phyloP scores from a whole-genome alignment of 2,329 filamentous ascomycete species.

The Arthroderma sp. region DNA sequence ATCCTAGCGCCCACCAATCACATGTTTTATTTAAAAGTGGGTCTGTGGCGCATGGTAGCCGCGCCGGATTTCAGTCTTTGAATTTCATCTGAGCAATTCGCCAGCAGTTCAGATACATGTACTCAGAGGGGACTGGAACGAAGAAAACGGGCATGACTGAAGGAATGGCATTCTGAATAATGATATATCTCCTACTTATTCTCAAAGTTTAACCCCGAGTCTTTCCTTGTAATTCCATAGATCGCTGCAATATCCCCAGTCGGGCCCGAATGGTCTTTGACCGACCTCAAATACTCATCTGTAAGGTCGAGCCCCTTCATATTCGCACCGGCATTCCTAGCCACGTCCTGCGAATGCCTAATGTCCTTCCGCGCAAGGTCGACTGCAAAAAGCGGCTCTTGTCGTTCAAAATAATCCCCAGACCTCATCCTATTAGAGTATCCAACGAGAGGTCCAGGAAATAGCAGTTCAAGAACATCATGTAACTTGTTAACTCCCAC shows the following conservation, averaged over 20 bases:
- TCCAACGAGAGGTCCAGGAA: conserved; percentile 60
- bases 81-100: too few species aligned
- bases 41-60: too few species aligned
- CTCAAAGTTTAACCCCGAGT: conserved; percentile 62
- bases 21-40: too few species aligned
- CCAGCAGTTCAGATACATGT: too few species aligned
- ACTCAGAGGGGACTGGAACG: too few species aligned
- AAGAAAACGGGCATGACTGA: not conserved
- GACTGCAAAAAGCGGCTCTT: conserved; percentile 69
- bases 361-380: conserved; percentile 75
- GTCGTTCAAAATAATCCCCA: conserved; percentile 63
- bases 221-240: conserved; percentile 65
- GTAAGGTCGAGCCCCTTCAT: conserved; percentile 54
- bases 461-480: conserved; percentile 57
- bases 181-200: conserved; percentile 40
- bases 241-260: conserved; percentile 70
- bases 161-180: not conserved
- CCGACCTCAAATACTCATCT: conserved; percentile 53
- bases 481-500: conserved; percentile 59
- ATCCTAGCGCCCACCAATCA: too few species aligned
- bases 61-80: too few species aligned
- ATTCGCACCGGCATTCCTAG: conserved; percentile 46
- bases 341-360: conserved; percentile 57
- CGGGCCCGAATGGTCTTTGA: conserved; percentile 56
- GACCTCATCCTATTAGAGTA: conserved; percentile 62